Evolutionary conservation across 177 flowering plant species (phyloP), one percentile per base, ranked within the genome.

Genomic region (Tripterygium wilfordii): DNA sequence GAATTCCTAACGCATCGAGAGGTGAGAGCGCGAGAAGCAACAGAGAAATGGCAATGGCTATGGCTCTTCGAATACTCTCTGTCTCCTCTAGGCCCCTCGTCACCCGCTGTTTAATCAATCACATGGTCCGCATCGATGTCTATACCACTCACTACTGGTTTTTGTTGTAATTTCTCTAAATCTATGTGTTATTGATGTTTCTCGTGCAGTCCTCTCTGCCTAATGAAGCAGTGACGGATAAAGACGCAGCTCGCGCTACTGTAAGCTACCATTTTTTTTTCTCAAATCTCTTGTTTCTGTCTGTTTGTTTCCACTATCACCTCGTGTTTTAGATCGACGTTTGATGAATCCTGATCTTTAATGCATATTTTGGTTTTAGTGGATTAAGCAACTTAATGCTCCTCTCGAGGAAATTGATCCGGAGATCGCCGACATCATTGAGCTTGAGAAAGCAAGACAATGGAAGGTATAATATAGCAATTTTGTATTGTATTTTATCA

Each of bases 391-490:
- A 55, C 56, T 92, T 64, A 92, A 92, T 68, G 80, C 79, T 20
- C 80, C 99, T 2, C 74, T 92, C 0, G 89, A 79, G 59, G 88
- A 41, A 0, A 77, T 89, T 16, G 99, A 92, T 75, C 99, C 97
- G 2, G 96, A 84, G 60, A 81, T 92, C 32, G 82, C 92, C 7
- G 75, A 92, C 65, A 89, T 92, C 36, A 92, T 92, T 49, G 99
- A 92, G 72, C 96, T 62, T 31, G 99, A 92, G 64, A 92, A 92
- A 61, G 86, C 99, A 2, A 77, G 97, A 53, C 99, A 92, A 71
- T 92, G 99, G 97, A 92, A 92, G 95, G 99, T 92, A 41, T n/a
- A 36, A n/a, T n/a, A n/a, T n/a, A n/a, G n/a, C n/a, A n/a, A n/a
- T n/a, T 22, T 19, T 37, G 16, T 1, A 46, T 18, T 6, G 32